Evolutionary conservation across 1,284 basidiomycete species (phyloP).

Genomic region (Cutaneotrichosporon sp.): DNA sequence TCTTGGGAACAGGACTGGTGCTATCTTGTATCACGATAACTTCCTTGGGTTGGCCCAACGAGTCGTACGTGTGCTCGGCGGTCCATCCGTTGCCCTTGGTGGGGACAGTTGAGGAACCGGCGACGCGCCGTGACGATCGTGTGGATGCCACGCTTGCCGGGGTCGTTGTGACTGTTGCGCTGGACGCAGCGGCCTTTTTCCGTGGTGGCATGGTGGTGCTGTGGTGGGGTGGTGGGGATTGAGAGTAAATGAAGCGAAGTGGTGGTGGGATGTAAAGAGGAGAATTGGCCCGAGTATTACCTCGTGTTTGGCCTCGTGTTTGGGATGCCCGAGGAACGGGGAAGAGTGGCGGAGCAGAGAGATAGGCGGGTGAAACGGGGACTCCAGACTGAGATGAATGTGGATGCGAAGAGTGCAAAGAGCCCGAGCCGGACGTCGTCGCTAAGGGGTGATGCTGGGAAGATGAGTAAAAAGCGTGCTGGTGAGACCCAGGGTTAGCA

Average conservation of each 20-base stretch:
- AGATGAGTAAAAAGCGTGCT: not conserved
- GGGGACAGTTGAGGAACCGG: slow-evolving; percentile 5
- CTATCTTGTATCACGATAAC: slow-evolving; percentile 45
- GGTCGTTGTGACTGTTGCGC: slow-evolving; percentile 19
- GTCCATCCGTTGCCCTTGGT: slow-evolving; percentile 37
- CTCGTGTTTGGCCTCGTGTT: too few species aligned
- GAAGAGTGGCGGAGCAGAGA: slow-evolving; percentile 13
- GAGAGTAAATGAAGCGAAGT: slow-evolving; percentile 41
- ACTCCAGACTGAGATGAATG: slow-evolving; percentile 2
- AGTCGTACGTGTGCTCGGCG: slow-evolving; percentile 43
- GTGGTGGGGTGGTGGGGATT: slow-evolving; percentile 23
- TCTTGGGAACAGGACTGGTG: slow-evolving; percentile 31
- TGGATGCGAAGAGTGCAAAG: slow-evolving; percentile 5
- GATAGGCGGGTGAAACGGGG: slow-evolving; percentile 13
- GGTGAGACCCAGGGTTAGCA: not conserved
- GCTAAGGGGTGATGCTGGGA: slow-evolving; percentile 2
- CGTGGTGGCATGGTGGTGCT: slow-evolving; percentile 33
- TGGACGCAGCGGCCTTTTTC: slow-evolving; percentile 28
- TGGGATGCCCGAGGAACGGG: slow-evolving; percentile 1
- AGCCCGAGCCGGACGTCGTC: not conserved
- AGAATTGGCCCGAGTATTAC: slow-evolving; percentile 18
- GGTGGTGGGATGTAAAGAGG: slow-evolving; percentile 40
- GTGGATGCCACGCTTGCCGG: slow-evolving; percentile 19
- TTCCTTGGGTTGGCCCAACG: slow-evolving; percentile 41
- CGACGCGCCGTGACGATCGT: slow-evolving; percentile 13